Evolutionary conservation across 108 stramenopile genomes (phyloP).

Genomic region (Cyclostephanos invisitatus): DNA sequence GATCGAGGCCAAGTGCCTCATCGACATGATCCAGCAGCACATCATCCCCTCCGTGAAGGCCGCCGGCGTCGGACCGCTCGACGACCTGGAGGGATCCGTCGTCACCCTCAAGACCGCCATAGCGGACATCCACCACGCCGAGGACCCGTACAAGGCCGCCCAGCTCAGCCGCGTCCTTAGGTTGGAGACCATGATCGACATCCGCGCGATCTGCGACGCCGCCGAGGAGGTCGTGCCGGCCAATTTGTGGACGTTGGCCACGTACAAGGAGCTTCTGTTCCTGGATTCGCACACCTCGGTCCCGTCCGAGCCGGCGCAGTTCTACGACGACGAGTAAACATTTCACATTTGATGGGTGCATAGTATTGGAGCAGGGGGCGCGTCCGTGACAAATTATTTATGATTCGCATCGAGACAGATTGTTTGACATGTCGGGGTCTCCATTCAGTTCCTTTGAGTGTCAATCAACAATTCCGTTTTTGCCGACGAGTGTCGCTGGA

Average conservation of each 20-base stretch:
- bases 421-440: too few species aligned
- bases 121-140: slow-evolving; percentile 68
- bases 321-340: slow-evolving; percentile 56
- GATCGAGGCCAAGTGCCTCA: slow-evolving; percentile 87
- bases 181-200: slow-evolving; percentile 93
- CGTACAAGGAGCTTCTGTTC: slow-evolving; percentile 95
- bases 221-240: slow-evolving; percentile 92
- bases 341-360: not conserved
- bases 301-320: slow-evolving; percentile 31
- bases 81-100: slow-evolving; percentile 73
- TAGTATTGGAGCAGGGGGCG: not conserved
- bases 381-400: too few species aligned
- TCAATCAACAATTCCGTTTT: too few species aligned
- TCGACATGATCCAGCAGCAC: slow-evolving; percentile 96
- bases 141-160: slow-evolving; percentile 70
- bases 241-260: slow-evolving; percentile 90
- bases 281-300: slow-evolving; percentile 68
- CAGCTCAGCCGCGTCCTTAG: slow-evolving; percentile 79
- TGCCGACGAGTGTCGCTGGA: too few species aligned
- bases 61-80: slow-evolving; percentile 67
- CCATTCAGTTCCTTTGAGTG: too few species aligned
- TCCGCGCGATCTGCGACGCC: slow-evolving; percentile 85
- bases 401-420: too few species aligned
- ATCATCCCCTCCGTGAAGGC: slow-evolving; percentile 88
- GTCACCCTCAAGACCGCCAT: slow-evolving; percentile 65